phyloP scores from a whole-genome alignment of 495 filamentous ascomycete genomes.

The Ramalina peruviana region DNA sequence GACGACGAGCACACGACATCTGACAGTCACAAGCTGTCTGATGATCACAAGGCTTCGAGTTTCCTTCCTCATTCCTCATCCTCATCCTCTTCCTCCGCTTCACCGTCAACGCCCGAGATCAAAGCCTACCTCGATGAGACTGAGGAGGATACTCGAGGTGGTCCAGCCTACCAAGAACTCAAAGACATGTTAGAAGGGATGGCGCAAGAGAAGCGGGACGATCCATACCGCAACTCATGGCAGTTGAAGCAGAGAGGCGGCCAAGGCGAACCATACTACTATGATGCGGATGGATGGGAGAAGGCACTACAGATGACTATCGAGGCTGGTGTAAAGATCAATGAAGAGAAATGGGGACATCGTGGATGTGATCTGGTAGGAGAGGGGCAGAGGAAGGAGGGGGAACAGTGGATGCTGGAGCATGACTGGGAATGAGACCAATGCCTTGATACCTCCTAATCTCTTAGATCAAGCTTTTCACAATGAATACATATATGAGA shows the following conservation, averaged over 20 bases:
- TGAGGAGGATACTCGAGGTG: constrained; percentile 8
- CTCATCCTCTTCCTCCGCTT: not conserved
- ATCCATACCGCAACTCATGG: constrained; percentile 43
- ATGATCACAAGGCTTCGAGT: too few species aligned
- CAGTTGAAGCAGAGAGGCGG: constrained; percentile 43
- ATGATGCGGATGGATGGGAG: constrained; percentile 38
- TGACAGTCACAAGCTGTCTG: too few species aligned
- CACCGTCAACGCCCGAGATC: not conserved
- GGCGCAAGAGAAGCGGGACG: constrained; percentile 15
- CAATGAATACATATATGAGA: too few species aligned
- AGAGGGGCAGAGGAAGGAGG: constrained; percentile 23
- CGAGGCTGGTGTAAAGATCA: constrained; percentile 36
- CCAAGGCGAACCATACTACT: constrained; percentile 45
- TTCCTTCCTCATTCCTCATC: too few species aligned
- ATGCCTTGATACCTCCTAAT: not conserved
- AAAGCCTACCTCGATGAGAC: constrained; percentile 7
- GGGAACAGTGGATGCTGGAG: constrained; percentile 35
- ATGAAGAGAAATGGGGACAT: constrained; percentile 45
- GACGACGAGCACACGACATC: too few species aligned
- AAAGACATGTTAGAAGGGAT: constrained; percentile 28
- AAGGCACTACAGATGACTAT: constrained; percentile 37
- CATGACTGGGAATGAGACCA: constrained; percentile 24
- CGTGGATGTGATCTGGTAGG: constrained; percentile 33
- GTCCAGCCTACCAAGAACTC: constrained; percentile 10
- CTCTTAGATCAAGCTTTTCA: too few species aligned